Evolutionary conservation across 257 asterid species (phyloP).

Genomic region (Parsonsia alboflavescens): DNA sequence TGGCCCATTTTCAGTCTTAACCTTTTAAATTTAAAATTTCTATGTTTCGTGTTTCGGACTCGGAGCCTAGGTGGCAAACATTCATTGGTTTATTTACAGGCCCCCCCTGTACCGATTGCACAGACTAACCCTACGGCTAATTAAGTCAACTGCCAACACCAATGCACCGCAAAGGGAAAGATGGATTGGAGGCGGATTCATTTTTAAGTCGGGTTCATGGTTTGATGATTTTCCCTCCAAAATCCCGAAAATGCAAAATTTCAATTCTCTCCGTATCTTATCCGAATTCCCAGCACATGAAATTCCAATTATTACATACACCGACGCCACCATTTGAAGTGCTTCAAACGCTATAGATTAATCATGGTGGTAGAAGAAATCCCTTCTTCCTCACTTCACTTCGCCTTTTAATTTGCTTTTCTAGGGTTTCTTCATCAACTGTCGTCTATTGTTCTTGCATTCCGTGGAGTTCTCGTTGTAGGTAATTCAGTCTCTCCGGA

Average conservation of each 20-base stretch:
- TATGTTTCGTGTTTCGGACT: neutral
- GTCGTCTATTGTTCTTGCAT: neutral
- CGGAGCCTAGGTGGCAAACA: constrained; percentile 3
- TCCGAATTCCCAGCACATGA: neutral
- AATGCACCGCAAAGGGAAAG: neutral
- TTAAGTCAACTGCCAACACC: no score
- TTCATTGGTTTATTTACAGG: neutral
- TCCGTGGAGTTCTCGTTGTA: constrained; percentile 10
- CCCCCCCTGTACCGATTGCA: neutral
- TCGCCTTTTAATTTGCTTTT: neutral
- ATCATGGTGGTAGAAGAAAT: neutral
- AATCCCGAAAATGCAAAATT: neutral
- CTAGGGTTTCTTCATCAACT: constrained; percentile 10
- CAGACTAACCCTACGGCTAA: neutral
- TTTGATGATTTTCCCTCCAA: constrained; percentile 25
- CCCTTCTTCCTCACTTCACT: constrained; percentile 14
- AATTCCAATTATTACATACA: neutral
- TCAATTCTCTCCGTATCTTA: neutral
- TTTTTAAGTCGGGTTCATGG: neutral
- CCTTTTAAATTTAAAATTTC: neutral
- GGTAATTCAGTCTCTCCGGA: constrained; percentile 5
- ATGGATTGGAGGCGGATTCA: neutral
- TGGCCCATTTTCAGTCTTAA: neutral
- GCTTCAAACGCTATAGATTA: neutral
- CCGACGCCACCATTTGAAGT: constrained; percentile 4